Base-by-base conservation (phyloP, 352 stramenopile genomes). In the Plasmopara viticola region DNA sequence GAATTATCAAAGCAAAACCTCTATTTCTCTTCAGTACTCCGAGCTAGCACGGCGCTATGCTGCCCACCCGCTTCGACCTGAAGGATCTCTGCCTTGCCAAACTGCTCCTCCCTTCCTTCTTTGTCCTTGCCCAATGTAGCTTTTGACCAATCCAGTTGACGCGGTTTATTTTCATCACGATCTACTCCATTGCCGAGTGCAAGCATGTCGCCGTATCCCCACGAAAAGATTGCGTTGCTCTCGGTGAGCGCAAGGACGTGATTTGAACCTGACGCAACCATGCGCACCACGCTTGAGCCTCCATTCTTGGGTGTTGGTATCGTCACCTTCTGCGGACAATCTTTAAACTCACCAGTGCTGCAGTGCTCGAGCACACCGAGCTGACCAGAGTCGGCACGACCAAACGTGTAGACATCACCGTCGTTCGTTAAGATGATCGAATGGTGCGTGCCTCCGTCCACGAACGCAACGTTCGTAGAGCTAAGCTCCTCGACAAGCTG, bases 181-280 rank as follows among this genome's bases (percentile, higher is more conserved):
- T 93, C 84, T 45, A 76, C 50, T 53, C 87, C 90, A 53, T 95
- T 84, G 14, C 91, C 91, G 9, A 97, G 74, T 20, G 80, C 79
- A 15, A 91, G 66, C 79, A 97, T 97, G 49, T 97, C 91, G 17
- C 90, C 90, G 56, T 96, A 97, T 44, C 91, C 91, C 91, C 91
- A 97, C 38, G 86, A 84, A 57, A 89, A 95, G 13, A 95, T 64
- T 28, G 76, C 58, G 60, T 90, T 68, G 46, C 67, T 74, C 30
- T 87, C 74, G 5, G 87, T 89, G 10, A 96, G 53, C 14, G 68
- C 82, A 20, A 97, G 48, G 46, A 75, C 83, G 63, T 97, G 90
- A 62, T 97, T 97, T 1, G 78, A 88, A 31, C 91, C 91, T 15
- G 74, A 79, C 9, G 76, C 64, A 25, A 97, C 62, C 53, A 62